Evolutionary conservation across 2,329 filamentous ascomycete genomes (phyloP).

Genomic region (Nothophaeocryptopus gaeumannii): DNA sequence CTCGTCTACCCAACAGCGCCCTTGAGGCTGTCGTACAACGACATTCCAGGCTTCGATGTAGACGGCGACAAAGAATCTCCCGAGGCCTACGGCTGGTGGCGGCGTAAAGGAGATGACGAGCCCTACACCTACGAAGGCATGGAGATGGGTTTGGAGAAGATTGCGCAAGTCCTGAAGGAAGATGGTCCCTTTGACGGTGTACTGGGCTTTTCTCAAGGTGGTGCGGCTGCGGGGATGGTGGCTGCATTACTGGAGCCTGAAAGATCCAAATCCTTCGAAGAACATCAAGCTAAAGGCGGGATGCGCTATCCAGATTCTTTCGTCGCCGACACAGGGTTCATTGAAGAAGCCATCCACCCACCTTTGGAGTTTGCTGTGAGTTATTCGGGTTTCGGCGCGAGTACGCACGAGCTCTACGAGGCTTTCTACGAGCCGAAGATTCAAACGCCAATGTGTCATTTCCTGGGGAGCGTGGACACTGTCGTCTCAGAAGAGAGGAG

Average conservation of each 20-base stretch:
- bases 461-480: constrained; percentile 78
- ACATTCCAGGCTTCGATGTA: constrained; percentile 58
- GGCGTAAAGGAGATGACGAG: constrained; percentile 60
- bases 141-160: constrained; percentile 61
- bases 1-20: constrained; percentile 50
- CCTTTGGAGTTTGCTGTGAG: constrained; percentile 68
- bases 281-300: constrained; percentile 37
- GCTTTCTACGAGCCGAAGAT: constrained; percentile 76
- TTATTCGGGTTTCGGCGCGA: constrained; percentile 74
- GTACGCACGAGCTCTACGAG: constrained; percentile 56
- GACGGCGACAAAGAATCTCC: constrained; percentile 45
- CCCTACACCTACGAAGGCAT: constrained; percentile 62
- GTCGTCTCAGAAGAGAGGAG: constrained; percentile 79
- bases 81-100: constrained; percentile 79
- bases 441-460: constrained; percentile 73
- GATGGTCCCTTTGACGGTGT: constrained; percentile 73
- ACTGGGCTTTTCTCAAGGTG: constrained; percentile 80
- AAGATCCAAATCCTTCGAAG: constrained; percentile 49
- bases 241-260: constrained; percentile 66
- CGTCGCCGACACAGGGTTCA: constrained; percentile 34
- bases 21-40: constrained; percentile 41
- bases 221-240: constrained; percentile 67
- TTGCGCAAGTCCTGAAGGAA: constrained; percentile 61
- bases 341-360: constrained; percentile 45
- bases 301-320: constrained; percentile 55